phyloP scores from a whole-genome alignment of 2,329 filamentous ascomycete species.

The Metarhizium sp. region DNA sequence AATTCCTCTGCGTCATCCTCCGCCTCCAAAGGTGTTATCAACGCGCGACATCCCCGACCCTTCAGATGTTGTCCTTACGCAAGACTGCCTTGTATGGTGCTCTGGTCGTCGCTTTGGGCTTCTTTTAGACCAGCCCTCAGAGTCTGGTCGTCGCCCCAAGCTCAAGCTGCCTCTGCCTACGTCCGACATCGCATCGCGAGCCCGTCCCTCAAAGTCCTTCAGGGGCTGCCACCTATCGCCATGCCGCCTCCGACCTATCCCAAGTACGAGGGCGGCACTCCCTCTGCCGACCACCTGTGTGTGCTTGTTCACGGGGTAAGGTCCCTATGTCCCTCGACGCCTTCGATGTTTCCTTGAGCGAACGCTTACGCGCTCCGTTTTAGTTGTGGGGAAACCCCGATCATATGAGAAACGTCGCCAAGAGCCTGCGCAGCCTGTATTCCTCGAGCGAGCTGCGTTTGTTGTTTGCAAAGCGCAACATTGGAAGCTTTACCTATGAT shows the following conservation, averaged over 20 bases:
- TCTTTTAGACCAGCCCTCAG: conserved; percentile 6
- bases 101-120: conserved; percentile 7
- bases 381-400: conserved; percentile 72
- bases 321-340: conserved; percentile 7
- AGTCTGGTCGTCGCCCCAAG: conserved; percentile 1
- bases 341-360: not conserved
- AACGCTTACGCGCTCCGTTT: not conserved
- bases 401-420: conserved; percentile 61
- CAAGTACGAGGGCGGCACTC: conserved; percentile 37
- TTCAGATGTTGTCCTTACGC: conserved; percentile 3
- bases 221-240: conserved; percentile 2
- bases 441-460: conserved; percentile 57
- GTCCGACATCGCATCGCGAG: conserved; percentile 6
- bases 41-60: not conserved
- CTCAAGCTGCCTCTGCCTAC: conserved; percentile 17
- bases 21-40: not conserved
- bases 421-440: conserved; percentile 51
- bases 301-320: conserved; percentile 70
- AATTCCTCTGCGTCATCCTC: too few relatives aligned
- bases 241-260: conserved; percentile 8
- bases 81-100: conserved; percentile 7
- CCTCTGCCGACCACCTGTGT: conserved; percentile 59
- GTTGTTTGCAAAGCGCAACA: conserved; percentile 63
- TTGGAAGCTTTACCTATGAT: conserved; percentile 63
- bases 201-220: not conserved